Base-by-base conservation (phyloP, 176 grass and related monocot species). In the Chrysopogon serrulatus region DNA sequence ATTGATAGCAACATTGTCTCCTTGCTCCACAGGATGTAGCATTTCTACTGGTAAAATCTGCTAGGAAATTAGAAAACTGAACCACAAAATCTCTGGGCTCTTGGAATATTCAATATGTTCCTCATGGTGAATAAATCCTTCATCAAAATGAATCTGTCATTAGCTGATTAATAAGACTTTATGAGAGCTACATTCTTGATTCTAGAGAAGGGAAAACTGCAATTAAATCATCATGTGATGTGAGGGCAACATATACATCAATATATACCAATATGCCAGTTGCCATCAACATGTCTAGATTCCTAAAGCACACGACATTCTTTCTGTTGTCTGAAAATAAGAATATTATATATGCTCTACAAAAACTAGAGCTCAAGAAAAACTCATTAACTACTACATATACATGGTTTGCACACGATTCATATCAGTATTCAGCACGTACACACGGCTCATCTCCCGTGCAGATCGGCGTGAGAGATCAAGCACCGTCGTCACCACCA, bases 341-440 rank as follows among this genome's bases (percentile, higher is more conserved):
- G 60, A 76, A 61, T 48, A n/a, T n/a, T n/a, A n/a, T n/a, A n/a
- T n/a, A 18, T 31, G 65, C 65, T 87, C 31, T 70, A 19, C 63
- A 67, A 71, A 61, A 73, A 83, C 32, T 78, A 36, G 47, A 82
- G 65, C 45, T 65, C 30, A 45, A 82, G 5, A 77, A 82, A 3
- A 77, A 53, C 48, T 48, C 59, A 35, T 23, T 40, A 61, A 35
- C 65, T n/a, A 10, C n/a, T n/a, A 60, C 5, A 27, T 10, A 15
- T n/a, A n/a, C 19, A 56, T 27, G 54, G 56, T 56, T 56, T 65
- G 31, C 36, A 74, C 24, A 53, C 45, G 21, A 32, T n/a, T 26
- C 40, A 42, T 28, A 66, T 66, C 16, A 51, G 34, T 73, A 32
- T 30, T 70, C 49, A 62, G 23, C n/a, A 67, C 2, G 26, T 31